Evolutionary conservation across 2,329 filamentous ascomycete species (phyloP), one percentile per base, ranked within the genome.

Genomic region (Fusarium caatingaense): DNA sequence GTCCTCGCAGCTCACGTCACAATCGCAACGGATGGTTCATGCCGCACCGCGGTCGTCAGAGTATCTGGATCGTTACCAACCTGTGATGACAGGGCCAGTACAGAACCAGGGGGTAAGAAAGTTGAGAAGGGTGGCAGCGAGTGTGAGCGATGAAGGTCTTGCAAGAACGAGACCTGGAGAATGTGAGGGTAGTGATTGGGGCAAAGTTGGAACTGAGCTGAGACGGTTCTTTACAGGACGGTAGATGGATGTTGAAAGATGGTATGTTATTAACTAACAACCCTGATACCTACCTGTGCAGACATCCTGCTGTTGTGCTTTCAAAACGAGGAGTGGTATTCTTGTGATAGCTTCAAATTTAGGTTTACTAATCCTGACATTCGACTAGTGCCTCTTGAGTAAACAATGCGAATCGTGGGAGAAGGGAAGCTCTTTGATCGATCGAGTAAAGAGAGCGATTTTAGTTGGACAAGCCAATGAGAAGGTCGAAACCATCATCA

Each of bases 61-160:
- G 62, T 80, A 77, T 47, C 60, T 80, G 21, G 79, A 81, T 5
- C 72, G 73, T 13, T 80, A 79, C 60, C 72, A 69, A 12, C 76
- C 77, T 21, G 40, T 64, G 44, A 66, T 65, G 55, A 51, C 56
- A 11, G 55, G 42, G 20, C 45, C 66, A 6, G 20, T 16, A 6
- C 53, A 63, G 46, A 64, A 25, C 7, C 49, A 34, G 10, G 63
- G 60, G 20, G 56, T 47, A 32, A 71, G 56, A 42, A 72, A 40
- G 27, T 20, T 68, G 27, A 66, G 56, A 16, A 56, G 64, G 11
- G 53, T 56, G 7, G 54, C 45, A n/a, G 55, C 50, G 37, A 64
- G 60, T 32, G 40, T 69, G n/a, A 62, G 53, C 4, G 68, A 66
- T 9, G 63, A 66, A n/a, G 53, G 49, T 3, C 15, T 30, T 48